Evolutionary conservation across 2,329 filamentous ascomycete species (phyloP).

Genomic region (Alternaria triticina): DNA sequence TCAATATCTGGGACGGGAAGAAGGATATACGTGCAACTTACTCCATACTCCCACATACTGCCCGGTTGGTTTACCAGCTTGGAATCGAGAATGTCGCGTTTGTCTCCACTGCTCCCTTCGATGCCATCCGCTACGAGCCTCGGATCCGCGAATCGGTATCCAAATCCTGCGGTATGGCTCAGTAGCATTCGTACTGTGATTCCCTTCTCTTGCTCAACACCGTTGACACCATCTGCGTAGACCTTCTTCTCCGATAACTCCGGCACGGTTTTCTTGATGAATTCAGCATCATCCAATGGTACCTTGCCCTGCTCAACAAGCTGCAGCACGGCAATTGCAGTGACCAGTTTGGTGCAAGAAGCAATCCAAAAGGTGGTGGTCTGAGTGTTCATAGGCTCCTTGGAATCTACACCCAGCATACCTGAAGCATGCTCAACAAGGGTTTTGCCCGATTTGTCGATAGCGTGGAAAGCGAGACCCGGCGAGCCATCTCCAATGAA

Average conservation of each 20-base stretch:
- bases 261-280: constrained; percentile 40
- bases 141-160: constrained; percentile 57
- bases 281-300: constrained; percentile 42
- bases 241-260: constrained; percentile 52
- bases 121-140: constrained; percentile 53
- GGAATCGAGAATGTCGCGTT: constrained; percentile 57
- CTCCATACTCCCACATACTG: constrained; percentile 64
- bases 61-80: constrained; percentile 70
- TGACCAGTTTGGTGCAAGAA: constrained; percentile 55
- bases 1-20: neutral
- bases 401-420: constrained; percentile 46
- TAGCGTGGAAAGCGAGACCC: constrained; percentile 54
- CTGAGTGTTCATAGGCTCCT: constrained; percentile 64
- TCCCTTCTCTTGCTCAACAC: constrained; percentile 48
- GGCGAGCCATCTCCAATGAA: constrained; percentile 46
- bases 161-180: constrained; percentile 59
- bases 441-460: constrained; percentile 53
- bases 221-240: constrained; percentile 41
- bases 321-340: constrained; percentile 42
- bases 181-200: constrained; percentile 61
- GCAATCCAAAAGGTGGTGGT: constrained; percentile 64
- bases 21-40: constrained; percentile 17
- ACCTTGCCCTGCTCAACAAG: constrained; percentile 48
- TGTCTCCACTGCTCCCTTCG: constrained; percentile 27
- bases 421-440: constrained; percentile 53